A percentile compares a stretch with the other conserved stretches of the same genome.
These are phyloP conservation scores for Marsdenia floribunda DNA, from an alignment of 257 asterid species.

Conservation along the genomic window DNA sequence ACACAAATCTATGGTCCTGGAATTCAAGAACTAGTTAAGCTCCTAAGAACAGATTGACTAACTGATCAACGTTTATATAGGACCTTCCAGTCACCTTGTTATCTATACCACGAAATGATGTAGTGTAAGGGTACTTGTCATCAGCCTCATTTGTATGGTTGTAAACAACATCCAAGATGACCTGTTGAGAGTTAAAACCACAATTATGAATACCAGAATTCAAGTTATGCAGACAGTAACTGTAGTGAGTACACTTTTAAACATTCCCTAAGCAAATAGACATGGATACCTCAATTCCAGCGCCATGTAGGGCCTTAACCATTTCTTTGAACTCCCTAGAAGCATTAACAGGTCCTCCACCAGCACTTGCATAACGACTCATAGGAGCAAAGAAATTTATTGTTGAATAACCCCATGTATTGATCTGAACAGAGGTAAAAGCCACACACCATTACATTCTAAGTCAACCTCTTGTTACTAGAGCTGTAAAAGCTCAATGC, in stretches of 20 bases:
- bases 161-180: conserved; percentile 93
- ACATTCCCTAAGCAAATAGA: conserved; percentile 14
- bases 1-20: neutral
- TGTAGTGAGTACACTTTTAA: neutral
- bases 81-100: conserved; percentile 64
- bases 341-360: conserved; percentile 83
- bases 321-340: conserved; percentile 76
- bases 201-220: neutral
- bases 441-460: conserved; percentile 19
- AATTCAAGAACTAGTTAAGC: neutral
- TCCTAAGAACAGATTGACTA: neutral
- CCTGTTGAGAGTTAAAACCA: conserved; percentile 42
- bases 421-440: conserved; percentile 45
- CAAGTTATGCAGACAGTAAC: conserved; percentile 3
- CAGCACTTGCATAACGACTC: conserved; percentile 95
- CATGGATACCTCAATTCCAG: conserved; percentile 83
- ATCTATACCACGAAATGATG: conserved; percentile 98
- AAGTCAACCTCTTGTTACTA: conserved; percentile 1
- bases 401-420: conserved; percentile 98
- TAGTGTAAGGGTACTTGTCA: conserved; percentile 76
- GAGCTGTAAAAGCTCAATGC: neutral
- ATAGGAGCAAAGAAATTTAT: conserved; percentile 94
- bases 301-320: conserved; percentile 92
- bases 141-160: conserved; percentile 97
- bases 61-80: neutral